Percentiles rank a stretch among this genome's conserved stretches.
These are phyloP conservation scores for Rhodomyrtus tomentosa DNA, from an alignment of 345 rosid genomes.

Conservation along the genomic window DNA sequence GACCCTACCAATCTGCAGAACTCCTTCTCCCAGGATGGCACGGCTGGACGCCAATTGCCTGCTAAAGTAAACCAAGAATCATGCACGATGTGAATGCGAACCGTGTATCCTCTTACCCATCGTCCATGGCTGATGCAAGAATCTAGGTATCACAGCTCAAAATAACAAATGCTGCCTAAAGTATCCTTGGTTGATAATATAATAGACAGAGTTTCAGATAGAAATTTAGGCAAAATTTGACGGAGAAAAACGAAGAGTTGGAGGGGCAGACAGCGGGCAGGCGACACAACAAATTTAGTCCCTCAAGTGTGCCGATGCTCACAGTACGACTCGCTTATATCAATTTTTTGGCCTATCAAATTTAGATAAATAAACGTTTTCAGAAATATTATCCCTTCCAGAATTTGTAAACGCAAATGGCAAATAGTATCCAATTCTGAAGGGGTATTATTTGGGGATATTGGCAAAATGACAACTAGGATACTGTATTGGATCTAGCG, in stretches of 20 bases:
- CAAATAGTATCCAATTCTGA: background rate
- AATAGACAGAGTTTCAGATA: background rate
- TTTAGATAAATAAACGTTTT: background rate
- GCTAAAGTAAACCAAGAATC: background rate
- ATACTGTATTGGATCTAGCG: background rate
- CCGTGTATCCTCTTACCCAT: background rate
- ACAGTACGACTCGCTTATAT: background rate
- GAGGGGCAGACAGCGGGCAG: background rate
- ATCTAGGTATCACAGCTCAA: background rate
- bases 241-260: background rate
- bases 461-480: background rate
- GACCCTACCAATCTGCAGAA: constrained; percentile 2
- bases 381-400: background rate
- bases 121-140: background rate
- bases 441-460: background rate
- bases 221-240: background rate
- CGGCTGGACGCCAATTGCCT: constrained; percentile 1
- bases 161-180: background rate
- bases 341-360: background rate
- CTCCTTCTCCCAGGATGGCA: constrained; percentile 9
- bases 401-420: background rate
- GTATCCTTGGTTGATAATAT: background rate
- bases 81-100: background rate
- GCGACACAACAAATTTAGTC: background rate
- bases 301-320: background rate